Evolutionary conservation across 2,329 filamentous ascomycete genomes (phyloP), one percentile per base, ranked within the genome.

Genomic region (Monilinia fructicola): DNA sequence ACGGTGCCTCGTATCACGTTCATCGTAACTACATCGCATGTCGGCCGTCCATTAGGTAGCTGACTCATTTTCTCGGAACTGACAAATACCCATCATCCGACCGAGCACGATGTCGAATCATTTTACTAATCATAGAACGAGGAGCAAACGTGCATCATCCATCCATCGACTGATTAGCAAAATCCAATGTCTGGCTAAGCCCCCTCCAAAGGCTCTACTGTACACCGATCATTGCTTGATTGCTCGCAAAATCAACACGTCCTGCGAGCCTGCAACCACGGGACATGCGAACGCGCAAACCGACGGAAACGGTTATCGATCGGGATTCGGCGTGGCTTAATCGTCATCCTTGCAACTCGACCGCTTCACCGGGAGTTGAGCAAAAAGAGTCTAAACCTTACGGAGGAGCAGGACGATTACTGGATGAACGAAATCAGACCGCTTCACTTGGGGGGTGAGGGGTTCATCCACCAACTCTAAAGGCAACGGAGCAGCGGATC

Each of bases 271-370:
- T 14, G 7, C 48, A 14, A 42, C 4, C 16, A 16, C 23, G 48
- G 12, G 26, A 35, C 16, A 48, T 60, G 28, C 56, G 28, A 38
- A 23, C 38, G 42, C 1, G 14, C n/a, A 42, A 6, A 56, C 23
- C 10, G 28, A 12, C 11, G 38, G 54, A 28, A 42, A 35, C 28
- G 6, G 28, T 31, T 38, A 50, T 31, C 14, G n/a, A 48, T 21
- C 28, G 21, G 28, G 21, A 18, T 60, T 60, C 21, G 44, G 44
- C 35, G 44, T 60, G 58, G 58, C 58, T 60, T 38, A 14, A 26
- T 10, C 21, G 16, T n/a, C n/a, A 50, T 38, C 44, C 58, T 50
- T 50, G 44, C 26, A 35, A 14, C 23, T 11, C 46, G 28, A 48
- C 21, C n/a, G 18, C 26, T 48, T n/a, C 44, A 21, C 26, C 40